Evolutionary conservation across 2,329 filamentous ascomycete species (phyloP).

Genomic region (Calonectria ilicicola): DNA sequence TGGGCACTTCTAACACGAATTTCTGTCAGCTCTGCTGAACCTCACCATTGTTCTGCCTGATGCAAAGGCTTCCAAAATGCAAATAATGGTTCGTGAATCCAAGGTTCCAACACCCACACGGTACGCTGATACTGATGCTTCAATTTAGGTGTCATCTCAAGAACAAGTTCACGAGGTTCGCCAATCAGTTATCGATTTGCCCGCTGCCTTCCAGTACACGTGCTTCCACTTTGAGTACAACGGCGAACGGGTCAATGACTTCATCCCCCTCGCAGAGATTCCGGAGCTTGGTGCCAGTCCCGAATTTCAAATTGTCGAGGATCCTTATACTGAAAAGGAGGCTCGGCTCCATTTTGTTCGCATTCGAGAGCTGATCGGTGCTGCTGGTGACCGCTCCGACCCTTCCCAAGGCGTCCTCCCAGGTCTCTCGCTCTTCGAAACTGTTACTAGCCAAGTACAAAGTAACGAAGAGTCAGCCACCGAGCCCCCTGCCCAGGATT

Average conservation of each 20-base stretch:
- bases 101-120: background rate
- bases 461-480: slow-evolving; percentile 38
- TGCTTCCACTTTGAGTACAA: slow-evolving; percentile 98
- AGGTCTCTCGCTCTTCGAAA: slow-evolving; percentile 88
- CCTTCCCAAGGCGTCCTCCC: slow-evolving; percentile 87
- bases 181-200: slow-evolving; percentile 94
- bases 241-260: slow-evolving; percentile 93
- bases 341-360: slow-evolving; percentile 93
- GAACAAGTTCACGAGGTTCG: slow-evolving; percentile 98
- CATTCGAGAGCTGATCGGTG: slow-evolving; percentile 92
- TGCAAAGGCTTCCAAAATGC: slow-evolving; percentile 77
- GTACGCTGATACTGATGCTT: slow-evolving; percentile 27
- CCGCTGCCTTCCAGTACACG: slow-evolving; percentile 94
- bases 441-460: slow-evolving; percentile 69
- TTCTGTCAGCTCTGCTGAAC: slow-evolving; percentile 62
- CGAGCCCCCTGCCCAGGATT: slow-evolving; percentile 69
- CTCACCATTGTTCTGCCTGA: slow-evolving; percentile 86
- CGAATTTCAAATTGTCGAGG: slow-evolving; percentile 85
- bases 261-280: slow-evolving; percentile 91
- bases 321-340: slow-evolving; percentile 98
- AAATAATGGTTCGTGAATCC: slow-evolving; percentile 78
- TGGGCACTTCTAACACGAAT: slow-evolving; percentile 26
- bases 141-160: slow-evolving; percentile 81
- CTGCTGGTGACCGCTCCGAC: slow-evolving; percentile 89
- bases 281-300: slow-evolving; percentile 81